Percentiles rank a stretch among this genome's conserved stretches.
Conservation (phyloP, 495 filamentous ascomycete genomes). For the Aspergillus haitiensis region DNA sequence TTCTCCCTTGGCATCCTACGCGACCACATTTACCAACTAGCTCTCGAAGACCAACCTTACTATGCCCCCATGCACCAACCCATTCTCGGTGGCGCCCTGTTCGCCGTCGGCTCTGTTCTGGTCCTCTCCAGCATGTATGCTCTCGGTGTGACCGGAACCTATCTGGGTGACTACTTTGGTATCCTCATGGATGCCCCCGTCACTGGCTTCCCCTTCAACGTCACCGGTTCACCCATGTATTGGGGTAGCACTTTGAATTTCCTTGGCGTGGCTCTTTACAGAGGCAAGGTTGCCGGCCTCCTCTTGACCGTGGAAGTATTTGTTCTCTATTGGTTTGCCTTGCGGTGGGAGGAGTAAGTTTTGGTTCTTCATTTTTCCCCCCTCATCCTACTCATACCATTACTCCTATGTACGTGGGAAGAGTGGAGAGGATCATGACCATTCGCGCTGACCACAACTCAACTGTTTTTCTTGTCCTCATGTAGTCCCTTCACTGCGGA, state of each 20-base stretch:
- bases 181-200: conserved; percentile 95
- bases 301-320: conserved; percentile 74
- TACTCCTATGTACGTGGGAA: not conserved
- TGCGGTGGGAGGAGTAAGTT: conserved; percentile 83
- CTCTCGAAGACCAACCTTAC: conserved; percentile 44
- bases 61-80: conserved; percentile 66
- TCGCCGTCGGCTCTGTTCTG: conserved; percentile 76
- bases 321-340: conserved; percentile 76
- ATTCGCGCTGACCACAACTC: conserved; percentile 9
- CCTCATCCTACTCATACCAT: not conserved
- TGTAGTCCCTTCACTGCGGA: conserved; percentile 84
- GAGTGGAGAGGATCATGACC: conserved; percentile 16
- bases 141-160: conserved; percentile 94
- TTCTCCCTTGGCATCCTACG: conserved; percentile 89
- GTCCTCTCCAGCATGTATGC: conserved; percentile 87
- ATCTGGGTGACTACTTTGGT: conserved; percentile 96
- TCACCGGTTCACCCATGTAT: conserved; percentile 94
- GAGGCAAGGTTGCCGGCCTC: conserved; percentile 85
- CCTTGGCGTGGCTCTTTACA: conserved; percentile 82
- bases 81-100: conserved; percentile 64
- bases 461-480: too few relatives aligned
- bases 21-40: conserved; percentile 62
- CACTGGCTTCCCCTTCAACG: conserved; percentile 92
- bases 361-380: conserved; percentile 14
- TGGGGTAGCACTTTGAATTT: conserved; percentile 91